phyloP scores from a whole-genome alignment of 1,284 basidiomycete species.

The Quambalaria eucalypti region DNA sequence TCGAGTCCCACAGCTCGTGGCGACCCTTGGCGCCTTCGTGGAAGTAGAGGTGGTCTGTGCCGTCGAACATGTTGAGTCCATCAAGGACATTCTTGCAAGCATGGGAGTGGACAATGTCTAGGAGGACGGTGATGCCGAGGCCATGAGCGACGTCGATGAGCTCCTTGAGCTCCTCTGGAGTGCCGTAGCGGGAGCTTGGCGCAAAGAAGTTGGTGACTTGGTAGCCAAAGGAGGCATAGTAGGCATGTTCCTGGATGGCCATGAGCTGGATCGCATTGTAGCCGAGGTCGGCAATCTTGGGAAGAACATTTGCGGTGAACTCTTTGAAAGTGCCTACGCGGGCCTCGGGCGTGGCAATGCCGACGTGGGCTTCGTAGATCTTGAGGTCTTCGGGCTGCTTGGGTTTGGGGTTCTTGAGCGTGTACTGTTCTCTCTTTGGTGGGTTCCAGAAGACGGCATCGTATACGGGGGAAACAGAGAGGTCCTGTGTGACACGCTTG shows the following conservation, averaged over 20 bases:
- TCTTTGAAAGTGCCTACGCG: conserved; percentile 91
- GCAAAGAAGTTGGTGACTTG: conserved; percentile 97
- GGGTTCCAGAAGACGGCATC: conserved; percentile 99
- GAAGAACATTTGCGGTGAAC: conserved; percentile 75
- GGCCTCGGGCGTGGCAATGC: conserved; percentile 80
- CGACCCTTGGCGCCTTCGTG: conserved; percentile 80
- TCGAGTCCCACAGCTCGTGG: conserved; percentile 87
- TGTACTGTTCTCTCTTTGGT: conserved; percentile 60
- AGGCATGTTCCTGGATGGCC: conserved; percentile 87
- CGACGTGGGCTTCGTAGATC: conserved; percentile 96
- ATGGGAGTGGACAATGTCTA: conserved; percentile 95
- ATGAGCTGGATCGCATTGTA: conserved; percentile 90
- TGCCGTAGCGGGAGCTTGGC: conserved; percentile 79
- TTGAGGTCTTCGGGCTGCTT: conserved; percentile 61
- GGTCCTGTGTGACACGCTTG: conserved; percentile 85
- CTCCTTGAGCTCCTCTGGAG: conserved; percentile 86
- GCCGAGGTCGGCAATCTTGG: conserved; percentile 77
- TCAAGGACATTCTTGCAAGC: conserved; percentile 96
- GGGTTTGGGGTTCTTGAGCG: conserved; percentile 71
- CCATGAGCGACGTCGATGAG: conserved; percentile 89
- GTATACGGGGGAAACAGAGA: conserved; percentile 78
- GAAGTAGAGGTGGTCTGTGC: conserved; percentile 92
- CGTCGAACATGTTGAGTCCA: conserved; percentile 90
- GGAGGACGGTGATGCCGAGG: conserved; percentile 81
- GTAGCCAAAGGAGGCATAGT: conserved; percentile 98